Evolutionary conservation across 805 yeast genomes (phyloP), one percentile per base, ranked within the genome.

Genomic region (Wickerhamomyces xylosicus): DNA sequence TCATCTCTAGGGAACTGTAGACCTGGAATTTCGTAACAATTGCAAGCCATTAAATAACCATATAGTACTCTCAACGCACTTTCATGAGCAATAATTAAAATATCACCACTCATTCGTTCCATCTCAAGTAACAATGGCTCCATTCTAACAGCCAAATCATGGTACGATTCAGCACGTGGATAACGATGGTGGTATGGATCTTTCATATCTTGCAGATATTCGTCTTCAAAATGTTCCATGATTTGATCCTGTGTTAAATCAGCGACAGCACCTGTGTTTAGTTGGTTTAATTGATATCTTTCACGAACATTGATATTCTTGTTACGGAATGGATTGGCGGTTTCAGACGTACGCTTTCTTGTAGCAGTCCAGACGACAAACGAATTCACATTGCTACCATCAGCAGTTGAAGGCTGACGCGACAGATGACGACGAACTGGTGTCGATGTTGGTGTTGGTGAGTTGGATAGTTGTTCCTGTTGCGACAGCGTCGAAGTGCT

Each of bases 341-440:
- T 77, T 48, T 89, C 85, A 16, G 78, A 69, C 0, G 97, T 86
- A 53, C 96, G 73, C 47, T 75, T 69, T 45, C 96, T 74, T 4
- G 90, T 85, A 1, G 97, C 94, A 1, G 97, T 87, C 95, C 97
- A 90, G n/a, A 92, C 89, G 3, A 79, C 77, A 50, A 89, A 68
- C 5, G 81, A 72, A 45, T 76, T 72, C 29, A 70, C 76, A 46
- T 67, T 71, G 8, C 69, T 64, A 5, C 80, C 82, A 56, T 77
- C 83, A 7, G 74, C 65, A 11, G 61, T 57, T 16, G 67, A 62
- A 5, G 62, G 62, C 41, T 63, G 69, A 44, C 63, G 60, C 31
- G 51, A 35, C 13, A 52, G 41, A 37, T 53, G 46, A 35, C 60
- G 52, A 15, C 20, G 37, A 20, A 43, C 21, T 5, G 38, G 32